Percentiles rank a stretch among this genome's conserved stretches.
These are phyloP conservation scores for Elaphomyces granulatus DNA, from an alignment of 495 filamentous ascomycete species.

Conservation along the genomic window DNA sequence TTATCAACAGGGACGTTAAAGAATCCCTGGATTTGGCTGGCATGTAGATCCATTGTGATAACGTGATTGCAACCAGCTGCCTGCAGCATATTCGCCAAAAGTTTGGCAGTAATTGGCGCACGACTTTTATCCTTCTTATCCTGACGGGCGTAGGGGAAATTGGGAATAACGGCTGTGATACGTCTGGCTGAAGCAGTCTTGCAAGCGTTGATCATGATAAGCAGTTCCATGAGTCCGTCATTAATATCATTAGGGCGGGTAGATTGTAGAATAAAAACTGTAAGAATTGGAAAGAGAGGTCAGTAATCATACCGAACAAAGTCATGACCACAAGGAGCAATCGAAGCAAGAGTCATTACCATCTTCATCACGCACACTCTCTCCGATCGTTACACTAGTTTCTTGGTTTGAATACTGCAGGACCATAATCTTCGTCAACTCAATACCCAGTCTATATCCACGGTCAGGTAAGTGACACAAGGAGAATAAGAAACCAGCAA, in stretches of 20 bases:
- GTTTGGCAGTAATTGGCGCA: conserved; percentile 71
- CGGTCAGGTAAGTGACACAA: too few species aligned
- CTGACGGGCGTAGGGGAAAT: conserved; percentile 97
- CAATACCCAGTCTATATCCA: conserved; percentile 77
- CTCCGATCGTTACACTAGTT: conserved; percentile 90
- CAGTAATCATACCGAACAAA: conserved; percentile 1
- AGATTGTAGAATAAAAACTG: conserved; percentile 93
- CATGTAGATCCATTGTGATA: conserved; percentile 72
- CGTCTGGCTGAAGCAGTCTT: conserved; percentile 88
- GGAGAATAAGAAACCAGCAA: too few species aligned
- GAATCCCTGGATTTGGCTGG: conserved; percentile 63
- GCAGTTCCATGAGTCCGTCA: conserved; percentile 94
- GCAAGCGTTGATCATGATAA: conserved; percentile 99
- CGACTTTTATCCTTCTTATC: conserved; percentile 98
- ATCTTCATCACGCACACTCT: conserved; percentile 94
- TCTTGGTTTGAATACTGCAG: conserved; percentile 97
- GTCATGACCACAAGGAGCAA: conserved; percentile 1
- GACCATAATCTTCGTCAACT: conserved; percentile 83
- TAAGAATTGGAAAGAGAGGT: conserved; percentile 10
- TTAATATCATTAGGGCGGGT: conserved; percentile 95
- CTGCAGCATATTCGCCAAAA: conserved; percentile 97
- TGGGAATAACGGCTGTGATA: conserved; percentile 86
- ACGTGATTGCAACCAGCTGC: conserved; percentile 80
- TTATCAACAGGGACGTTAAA: conserved; percentile 98
- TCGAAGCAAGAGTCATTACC: conserved; percentile 31